Conservation (phyloP, 1,284 basidiomycete genomes). For the Thelephora terrestris region DNA sequence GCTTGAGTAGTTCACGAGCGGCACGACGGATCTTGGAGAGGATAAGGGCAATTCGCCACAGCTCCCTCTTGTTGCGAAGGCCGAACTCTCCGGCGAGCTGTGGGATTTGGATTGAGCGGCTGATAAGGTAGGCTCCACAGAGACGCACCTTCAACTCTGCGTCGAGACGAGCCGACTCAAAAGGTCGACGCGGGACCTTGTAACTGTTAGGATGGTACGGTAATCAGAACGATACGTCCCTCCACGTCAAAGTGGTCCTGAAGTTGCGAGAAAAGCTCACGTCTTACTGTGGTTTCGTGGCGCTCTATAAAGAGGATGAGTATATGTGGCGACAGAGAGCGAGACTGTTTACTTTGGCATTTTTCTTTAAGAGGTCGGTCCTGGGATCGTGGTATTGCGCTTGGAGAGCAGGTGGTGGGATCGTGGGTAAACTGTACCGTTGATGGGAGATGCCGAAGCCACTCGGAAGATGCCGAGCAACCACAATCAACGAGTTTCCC, state of each 20-base stretch:
- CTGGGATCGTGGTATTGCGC: slow-evolving; percentile 6
- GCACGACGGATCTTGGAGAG: slow-evolving; percentile 99
- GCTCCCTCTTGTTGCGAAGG: slow-evolving; percentile 99
- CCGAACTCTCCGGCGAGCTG: slow-evolving; percentile 99
- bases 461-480: slow-evolving; percentile 10
- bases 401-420: slow-evolving; percentile 17
- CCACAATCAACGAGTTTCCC: slow-evolving; percentile 17
- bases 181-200: slow-evolving; percentile 98
- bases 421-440: slow-evolving; percentile 13
- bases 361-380: slow-evolving; percentile 48
- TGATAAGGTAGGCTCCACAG: not conserved
- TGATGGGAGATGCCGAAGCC: not conserved
- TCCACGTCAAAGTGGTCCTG: slow-evolving; percentile 58
- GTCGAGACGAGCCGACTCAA: slow-evolving; percentile 97
- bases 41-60: slow-evolving; percentile 98
- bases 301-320: slow-evolving; percentile 51
- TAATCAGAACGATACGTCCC: slow-evolving; percentile 55
- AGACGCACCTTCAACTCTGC: slow-evolving; percentile 87
- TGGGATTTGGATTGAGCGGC: not conserved
- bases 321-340: slow-evolving; percentile 9
- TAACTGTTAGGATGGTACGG: slow-evolving; percentile 59
- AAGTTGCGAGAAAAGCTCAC: slow-evolving; percentile 51
- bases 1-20: slow-evolving; percentile 99
- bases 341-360: slow-evolving; percentile 66
- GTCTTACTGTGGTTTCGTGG: slow-evolving; percentile 85